Base-by-base conservation (phyloP, 495 filamentous ascomycete genomes). In the Letharia lupina region DNA sequence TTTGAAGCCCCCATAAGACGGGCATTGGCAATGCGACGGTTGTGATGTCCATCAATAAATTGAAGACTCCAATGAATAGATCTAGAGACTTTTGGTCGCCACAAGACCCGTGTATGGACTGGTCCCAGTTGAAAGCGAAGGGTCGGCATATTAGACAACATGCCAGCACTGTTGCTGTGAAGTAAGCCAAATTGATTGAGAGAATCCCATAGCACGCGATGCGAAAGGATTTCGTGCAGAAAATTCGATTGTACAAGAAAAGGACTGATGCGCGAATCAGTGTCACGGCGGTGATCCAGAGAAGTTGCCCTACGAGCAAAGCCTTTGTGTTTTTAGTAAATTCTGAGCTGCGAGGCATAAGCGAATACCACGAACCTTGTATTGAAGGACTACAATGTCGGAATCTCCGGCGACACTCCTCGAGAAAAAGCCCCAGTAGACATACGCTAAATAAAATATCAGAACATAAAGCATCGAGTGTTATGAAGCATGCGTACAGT, bases 1-100 rank as follows among this genome's bases (percentile, higher is more conserved):
- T 70, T 67, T 76, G 75, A 68, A 75, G 72, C 58, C 72, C 62
- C 77, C 76, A 76, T 33, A 79, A 68, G 52, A 78, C 70, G 28
- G 75, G 81, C 70, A 83, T 69, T 31, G 77, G 80, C 64, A 79
- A 68, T 9, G 73, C 61, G 35, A 77, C 72, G 40, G 78, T 75
- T 62, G 72, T 42, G 45, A 79, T 52, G 60, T 80, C 79, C 11
- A 74, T 73, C 8, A 76, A 11, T 8, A 77, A 64, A 61, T 78
- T 70, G 33, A 72, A 65, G 1, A 75, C 68, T 11, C 70, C 76
- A 1, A 77, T 70, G 37, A 62, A 70, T 7, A 73, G 70, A 39
- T 76, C 76, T 20, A 76, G 68, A 5, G 60, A 56, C 20, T 66
- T 66, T 37, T 76, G 73, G 41, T 77, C 61, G 31, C 74, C 67